Conservation (phyloP, 164 flowering plant species). For the Sextonia rubra region DNA sequence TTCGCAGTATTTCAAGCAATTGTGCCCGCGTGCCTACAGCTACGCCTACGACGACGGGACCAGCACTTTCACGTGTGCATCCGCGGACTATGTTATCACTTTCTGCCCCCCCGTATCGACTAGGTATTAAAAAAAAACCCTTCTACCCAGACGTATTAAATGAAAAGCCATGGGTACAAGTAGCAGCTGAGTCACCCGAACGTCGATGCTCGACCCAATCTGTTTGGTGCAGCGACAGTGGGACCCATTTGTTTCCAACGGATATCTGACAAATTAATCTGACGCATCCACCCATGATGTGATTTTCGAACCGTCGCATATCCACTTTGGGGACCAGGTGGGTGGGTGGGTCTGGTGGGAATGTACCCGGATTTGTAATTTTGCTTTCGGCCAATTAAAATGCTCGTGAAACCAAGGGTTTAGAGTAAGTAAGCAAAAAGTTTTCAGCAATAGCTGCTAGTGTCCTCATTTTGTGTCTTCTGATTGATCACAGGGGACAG, state of each 20-base stretch:
- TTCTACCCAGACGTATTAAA: not conserved
- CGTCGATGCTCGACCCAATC: no score
- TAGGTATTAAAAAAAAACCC: conserved; percentile 37
- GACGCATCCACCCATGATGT: not conserved
- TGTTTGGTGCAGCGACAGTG: no score
- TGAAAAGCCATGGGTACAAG: no score
- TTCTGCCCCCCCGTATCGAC: conserved; percentile 70
- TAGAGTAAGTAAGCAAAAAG: not conserved
- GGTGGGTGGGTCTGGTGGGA: not conserved
- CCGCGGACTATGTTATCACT: conserved; percentile 68
- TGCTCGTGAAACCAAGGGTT: not conserved
- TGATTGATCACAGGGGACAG: not conserved
- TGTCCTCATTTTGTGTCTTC: not conserved
- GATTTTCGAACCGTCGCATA: not conserved
- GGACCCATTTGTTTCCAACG: no score
- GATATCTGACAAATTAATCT: not conserved
- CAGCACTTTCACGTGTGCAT: conserved; percentile 79
- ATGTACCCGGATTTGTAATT: not conserved
- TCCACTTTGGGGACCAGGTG: not conserved
- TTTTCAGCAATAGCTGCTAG: not conserved
- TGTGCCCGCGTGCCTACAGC: conserved; percentile 88
- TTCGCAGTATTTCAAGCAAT: conserved; percentile 60
- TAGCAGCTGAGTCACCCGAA: no score
- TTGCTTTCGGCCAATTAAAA: not conserved
- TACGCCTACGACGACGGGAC: conserved; percentile 83